Percentiles rank a stretch among this genome's conserved stretches.
phyloP scores from a whole-genome alignment of 495 filamentous ascomycete species.

The Talaromyces thailandensis region DNA sequence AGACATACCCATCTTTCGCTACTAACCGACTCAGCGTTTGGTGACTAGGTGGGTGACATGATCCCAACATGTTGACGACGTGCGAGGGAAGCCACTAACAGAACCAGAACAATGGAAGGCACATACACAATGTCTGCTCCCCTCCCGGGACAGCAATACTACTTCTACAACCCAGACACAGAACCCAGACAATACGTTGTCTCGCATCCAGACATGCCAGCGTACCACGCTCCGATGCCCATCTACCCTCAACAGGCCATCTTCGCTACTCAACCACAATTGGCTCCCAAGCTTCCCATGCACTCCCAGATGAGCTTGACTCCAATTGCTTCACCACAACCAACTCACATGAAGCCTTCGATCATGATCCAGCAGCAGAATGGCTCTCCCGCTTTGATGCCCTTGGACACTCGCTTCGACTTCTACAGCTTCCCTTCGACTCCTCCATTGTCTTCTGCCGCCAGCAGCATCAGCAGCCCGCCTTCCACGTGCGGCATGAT shows the following conservation, averaged over 20 bases:
- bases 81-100: background rate
- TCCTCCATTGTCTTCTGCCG: slow-evolving; percentile 76
- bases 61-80: background rate
- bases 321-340: slow-evolving; percentile 69
- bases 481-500: slow-evolving; percentile 67
- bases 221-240: slow-evolving; percentile 42
- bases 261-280: slow-evolving; percentile 52
- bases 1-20: background rate
- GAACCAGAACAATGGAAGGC: slow-evolving; percentile 40
- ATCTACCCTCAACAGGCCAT: slow-evolving; percentile 25
- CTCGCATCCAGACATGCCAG: slow-evolving; percentile 22
- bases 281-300: slow-evolving; percentile 55
- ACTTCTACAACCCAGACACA: slow-evolving; percentile 81
- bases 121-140: slow-evolving; percentile 41
- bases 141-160: slow-evolving; percentile 67
- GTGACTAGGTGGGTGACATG: background rate
- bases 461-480: slow-evolving; percentile 80
- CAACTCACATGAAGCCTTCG: slow-evolving; percentile 65
- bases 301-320: slow-evolving; percentile 53
- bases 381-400: slow-evolving; percentile 61
- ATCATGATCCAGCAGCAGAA: slow-evolving; percentile 53
- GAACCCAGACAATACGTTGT: slow-evolving; percentile 68
- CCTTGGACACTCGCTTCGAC: slow-evolving; percentile 73
- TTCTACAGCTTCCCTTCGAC: slow-evolving; percentile 76
- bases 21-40: background rate